Conservation (phyloP, 768 basidiomycete genomes). For the Sporobolomyces pararoseus region DNA sequence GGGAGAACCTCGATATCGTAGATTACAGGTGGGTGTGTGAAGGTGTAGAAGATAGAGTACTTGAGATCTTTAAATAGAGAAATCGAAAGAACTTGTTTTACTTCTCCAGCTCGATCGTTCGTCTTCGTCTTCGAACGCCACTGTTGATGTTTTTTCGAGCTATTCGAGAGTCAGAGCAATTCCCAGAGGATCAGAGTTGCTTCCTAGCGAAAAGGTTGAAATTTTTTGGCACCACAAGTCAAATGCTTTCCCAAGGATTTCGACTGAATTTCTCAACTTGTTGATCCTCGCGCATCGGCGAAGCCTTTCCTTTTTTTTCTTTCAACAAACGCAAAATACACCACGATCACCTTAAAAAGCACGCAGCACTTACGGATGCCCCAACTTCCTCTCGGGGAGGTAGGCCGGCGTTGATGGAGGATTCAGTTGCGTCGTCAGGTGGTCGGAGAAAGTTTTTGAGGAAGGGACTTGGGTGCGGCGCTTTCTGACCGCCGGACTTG, state of each 20-base stretch:
- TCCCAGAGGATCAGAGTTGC: no score
- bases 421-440: constrained; percentile 27
- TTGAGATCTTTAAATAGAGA: constrained; percentile 43
- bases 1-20: constrained; percentile 82
- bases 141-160: no score
- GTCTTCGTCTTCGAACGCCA: no score
- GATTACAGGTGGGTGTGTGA: constrained; percentile 52
- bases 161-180: no score
- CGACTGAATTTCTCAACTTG: no score
- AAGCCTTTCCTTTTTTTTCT: not conserved
- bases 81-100: no score
- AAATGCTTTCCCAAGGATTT: no score
- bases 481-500: constrained; percentile 17
- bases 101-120: no score
- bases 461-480: constrained; percentile 41
- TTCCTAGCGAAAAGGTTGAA: no score
- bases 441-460: constrained; percentile 13
- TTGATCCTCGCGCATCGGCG: no score
- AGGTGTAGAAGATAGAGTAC: constrained; percentile 51
- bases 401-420: constrained; percentile 19
- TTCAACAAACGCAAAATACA: constrained; percentile 28
- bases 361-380: constrained; percentile 21
- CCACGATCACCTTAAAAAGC: constrained; percentile 28
- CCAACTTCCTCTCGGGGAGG: not conserved
- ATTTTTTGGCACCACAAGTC: no score